Percentiles rank a stretch among this genome's conserved stretches.
Evolutionary conservation across 345 rosid genomes (phyloP).

Genomic region (Melaleuca quinquenervia): DNA sequence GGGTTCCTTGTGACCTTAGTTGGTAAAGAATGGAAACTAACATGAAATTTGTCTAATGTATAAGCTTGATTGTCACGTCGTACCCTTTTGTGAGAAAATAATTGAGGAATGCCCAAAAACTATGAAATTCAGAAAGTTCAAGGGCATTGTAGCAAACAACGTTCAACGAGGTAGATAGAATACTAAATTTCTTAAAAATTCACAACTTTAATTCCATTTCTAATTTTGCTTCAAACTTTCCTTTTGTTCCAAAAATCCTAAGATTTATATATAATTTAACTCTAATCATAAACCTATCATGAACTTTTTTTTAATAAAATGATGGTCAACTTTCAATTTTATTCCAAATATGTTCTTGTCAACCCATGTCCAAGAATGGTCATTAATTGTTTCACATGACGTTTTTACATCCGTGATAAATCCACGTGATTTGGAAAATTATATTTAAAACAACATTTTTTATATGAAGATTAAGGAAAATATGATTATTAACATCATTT

Average conservation of each 20-base stretch:
- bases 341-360: not conserved
- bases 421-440: too few species aligned
- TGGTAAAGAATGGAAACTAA: not conserved
- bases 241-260: too few species aligned
- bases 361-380: accelerated
- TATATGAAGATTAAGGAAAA: not conserved
- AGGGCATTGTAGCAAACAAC: not conserved
- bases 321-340: too few species aligned
- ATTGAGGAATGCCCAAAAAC: not conserved
- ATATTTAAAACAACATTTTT: too few species aligned
- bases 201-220: not conserved
- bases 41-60: not conserved
- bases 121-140: not conserved
- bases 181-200: not conserved
- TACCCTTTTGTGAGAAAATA: not conserved
- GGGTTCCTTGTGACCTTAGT: not conserved
- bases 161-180: not conserved
- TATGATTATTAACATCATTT: not conserved
- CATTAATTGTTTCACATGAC: not conserved
- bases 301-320: too few species aligned
- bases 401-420: too few species aligned
- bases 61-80: not conserved
- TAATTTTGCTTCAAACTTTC: too few species aligned
- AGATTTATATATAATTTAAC: too few species aligned
- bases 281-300: not conserved